phyloP scores from a whole-genome alignment of 75 land plant species.

The Larix kaempferi region DNA sequence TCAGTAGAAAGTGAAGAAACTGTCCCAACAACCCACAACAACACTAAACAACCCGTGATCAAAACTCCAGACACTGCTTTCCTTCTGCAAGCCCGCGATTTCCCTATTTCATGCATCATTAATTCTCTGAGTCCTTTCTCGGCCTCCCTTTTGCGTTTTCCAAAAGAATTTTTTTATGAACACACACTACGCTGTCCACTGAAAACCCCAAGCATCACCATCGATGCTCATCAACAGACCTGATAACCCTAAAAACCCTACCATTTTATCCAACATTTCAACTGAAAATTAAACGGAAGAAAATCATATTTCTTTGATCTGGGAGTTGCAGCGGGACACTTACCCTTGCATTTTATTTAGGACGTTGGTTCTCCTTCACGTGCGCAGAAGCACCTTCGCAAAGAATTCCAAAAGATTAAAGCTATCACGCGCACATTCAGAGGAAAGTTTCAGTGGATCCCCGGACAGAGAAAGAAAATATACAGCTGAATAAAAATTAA shows the following conservation, averaged over 20 bases:
- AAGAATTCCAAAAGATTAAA: too few relatives aligned
- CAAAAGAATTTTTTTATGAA: background rate
- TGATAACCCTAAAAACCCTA: slow-evolving; percentile 1
- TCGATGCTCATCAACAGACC: too few relatives aligned
- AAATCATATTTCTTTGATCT: background rate
- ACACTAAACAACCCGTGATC: background rate
- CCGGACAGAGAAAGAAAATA: too few relatives aligned
- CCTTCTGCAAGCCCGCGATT: slow-evolving; percentile 1
- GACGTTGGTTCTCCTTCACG: too few relatives aligned
- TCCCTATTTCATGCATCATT: slow-evolving; percentile 6
- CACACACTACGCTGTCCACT: background rate
- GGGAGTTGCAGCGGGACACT: background rate
- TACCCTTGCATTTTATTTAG: background rate
- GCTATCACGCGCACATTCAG: too few relatives aligned
- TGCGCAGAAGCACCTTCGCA: too few relatives aligned
- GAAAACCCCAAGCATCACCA: background rate
- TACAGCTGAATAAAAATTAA: too few relatives aligned
- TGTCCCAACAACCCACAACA: background rate
- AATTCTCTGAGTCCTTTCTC: background rate
- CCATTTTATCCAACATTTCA: background rate
- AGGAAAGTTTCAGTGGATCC: too few relatives aligned
- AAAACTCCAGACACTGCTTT: background rate
- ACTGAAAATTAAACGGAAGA: background rate
- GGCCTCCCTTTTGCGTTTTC: background rate
- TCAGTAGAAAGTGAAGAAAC: slow-evolving; percentile 15